phyloP scores from a whole-genome alignment of 83 land plant genomes.

The Thuja plicata region DNA sequence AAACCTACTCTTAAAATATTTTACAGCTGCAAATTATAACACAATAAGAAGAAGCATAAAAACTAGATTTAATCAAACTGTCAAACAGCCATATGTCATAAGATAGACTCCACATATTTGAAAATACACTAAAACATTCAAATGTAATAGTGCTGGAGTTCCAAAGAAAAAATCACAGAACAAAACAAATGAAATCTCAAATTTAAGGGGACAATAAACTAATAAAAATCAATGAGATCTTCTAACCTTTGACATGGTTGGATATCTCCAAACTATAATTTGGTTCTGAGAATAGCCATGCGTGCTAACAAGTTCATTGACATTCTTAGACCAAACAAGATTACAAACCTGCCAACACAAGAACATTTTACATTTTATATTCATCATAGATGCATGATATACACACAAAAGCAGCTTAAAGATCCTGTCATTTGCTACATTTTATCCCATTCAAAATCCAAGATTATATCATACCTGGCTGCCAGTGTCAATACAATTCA shows the following conservation, averaged over 20 bases:
- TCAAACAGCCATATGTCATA: constrained; percentile 1
- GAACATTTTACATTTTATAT: neutral
- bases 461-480: constrained; percentile 70
- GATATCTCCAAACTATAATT: constrained; percentile 94
- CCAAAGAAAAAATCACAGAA: constrained; percentile 42
- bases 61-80: neutral
- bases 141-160: constrained; percentile 12
- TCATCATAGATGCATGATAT: neutral
- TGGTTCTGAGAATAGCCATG: constrained; percentile 95
- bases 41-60: neutral
- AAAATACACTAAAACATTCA: neutral
- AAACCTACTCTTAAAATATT: neutral
- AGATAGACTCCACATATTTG: neutral
- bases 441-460: neutral
- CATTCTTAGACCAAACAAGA: constrained; percentile 93
- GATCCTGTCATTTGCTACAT: neutral
- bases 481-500: constrained; percentile 87
- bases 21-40: neutral
- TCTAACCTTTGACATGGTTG: constrained; percentile 85
- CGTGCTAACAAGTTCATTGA: constrained; percentile 93
- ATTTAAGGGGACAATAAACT: constrained; percentile 1
- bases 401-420: neutral
- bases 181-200: neutral
- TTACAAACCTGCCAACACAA: constrained; percentile 70
- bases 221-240: neutral